Conservation (phyloP, 2,329 filamentous ascomycete species). For the Davidsoniella neocaledoniae region DNA sequence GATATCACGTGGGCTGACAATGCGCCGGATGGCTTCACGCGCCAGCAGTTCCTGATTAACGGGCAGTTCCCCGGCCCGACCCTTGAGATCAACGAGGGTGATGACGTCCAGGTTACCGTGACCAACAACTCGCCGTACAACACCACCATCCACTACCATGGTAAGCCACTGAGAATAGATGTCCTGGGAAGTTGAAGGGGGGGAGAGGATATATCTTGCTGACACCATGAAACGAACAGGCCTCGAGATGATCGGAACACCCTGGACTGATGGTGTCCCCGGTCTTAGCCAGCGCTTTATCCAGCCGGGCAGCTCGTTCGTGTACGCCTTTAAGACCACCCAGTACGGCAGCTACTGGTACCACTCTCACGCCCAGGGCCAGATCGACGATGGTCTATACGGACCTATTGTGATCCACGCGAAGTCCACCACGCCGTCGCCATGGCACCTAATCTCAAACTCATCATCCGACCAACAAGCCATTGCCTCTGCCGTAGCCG, state of each 20-base stretch:
- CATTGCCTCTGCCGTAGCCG: slow-evolving; percentile 32
- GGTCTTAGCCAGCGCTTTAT: slow-evolving; percentile 39
- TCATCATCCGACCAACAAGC: slow-evolving; percentile 15
- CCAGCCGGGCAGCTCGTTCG: slow-evolving; percentile 28
- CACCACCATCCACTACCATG: slow-evolving; percentile 34
- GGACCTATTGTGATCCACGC: slow-evolving; percentile 37
- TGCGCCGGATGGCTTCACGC: slow-evolving; percentile 27
- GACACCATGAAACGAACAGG: slow-evolving; percentile 17
- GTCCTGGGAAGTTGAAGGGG: no score
- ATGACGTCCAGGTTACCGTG: slow-evolving; percentile 28
- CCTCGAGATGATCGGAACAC: slow-evolving; percentile 32
- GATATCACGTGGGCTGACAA: slow-evolving; percentile 22
- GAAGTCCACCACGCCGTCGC: slow-evolving; percentile 19
- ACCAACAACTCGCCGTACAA: slow-evolving; percentile 30
- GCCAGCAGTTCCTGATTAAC: slow-evolving; percentile 36
- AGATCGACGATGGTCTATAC: slow-evolving; percentile 43
- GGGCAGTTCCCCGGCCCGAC: slow-evolving; percentile 44
- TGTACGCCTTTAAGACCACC: slow-evolving; percentile 37
- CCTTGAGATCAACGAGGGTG: slow-evolving; percentile 35
- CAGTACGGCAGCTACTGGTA: slow-evolving; percentile 45
- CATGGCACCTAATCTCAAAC: slow-evolving; percentile 32
- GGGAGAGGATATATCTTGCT: no score
- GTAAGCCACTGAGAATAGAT: slow-evolving; percentile 16
- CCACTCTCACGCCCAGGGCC: slow-evolving; percentile 37
- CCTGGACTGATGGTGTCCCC: slow-evolving; percentile 44